These are phyloP conservation scores for Amphicarpaea edgeworthii DNA, from an alignment of 306 rosid genomes.

Conservation along the genomic window DNA sequence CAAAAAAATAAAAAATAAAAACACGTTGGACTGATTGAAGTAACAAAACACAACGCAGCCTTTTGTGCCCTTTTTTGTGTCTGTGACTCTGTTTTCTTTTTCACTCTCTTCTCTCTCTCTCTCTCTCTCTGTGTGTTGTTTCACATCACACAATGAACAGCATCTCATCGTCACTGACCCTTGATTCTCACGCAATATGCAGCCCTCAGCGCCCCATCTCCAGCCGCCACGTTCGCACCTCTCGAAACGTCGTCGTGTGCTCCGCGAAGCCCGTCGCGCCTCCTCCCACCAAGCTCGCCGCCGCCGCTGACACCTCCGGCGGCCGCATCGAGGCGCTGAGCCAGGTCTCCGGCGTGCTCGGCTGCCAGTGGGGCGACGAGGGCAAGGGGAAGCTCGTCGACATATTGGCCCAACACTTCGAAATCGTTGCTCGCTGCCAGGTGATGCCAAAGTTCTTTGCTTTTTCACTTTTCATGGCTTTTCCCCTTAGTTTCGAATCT, in stretches of 20 bases:
- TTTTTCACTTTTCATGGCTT: not conserved
- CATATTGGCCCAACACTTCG: conserved; percentile 86
- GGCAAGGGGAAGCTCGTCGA: conserved; percentile 98
- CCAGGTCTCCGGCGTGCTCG: conserved; percentile 89
- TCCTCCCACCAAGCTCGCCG: conserved; percentile 60
- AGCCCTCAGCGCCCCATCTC: conserved; percentile 42
- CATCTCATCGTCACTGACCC: conserved; percentile 64
- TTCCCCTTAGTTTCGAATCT: not conserved
- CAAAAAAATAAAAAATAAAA: too few relatives aligned
- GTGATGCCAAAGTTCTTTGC: conserved; percentile 44
- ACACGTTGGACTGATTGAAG: not conserved
- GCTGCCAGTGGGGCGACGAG: conserved; percentile 99
- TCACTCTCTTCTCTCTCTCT: too few relatives aligned
- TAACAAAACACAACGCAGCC: not conserved
- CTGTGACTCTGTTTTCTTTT: not conserved
- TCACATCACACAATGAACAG: conserved; percentile 57
- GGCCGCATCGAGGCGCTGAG: conserved; percentile 74
- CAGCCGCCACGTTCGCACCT: conserved; percentile 25
- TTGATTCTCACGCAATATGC: conserved; percentile 59
- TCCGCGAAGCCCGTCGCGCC: conserved; percentile 56
- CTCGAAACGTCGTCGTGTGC: conserved; percentile 54
- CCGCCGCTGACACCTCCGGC: conserved; percentile 56
- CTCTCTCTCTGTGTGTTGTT: not conserved
- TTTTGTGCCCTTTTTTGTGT: not conserved
- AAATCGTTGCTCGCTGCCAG: conserved; percentile 97